Conservation (phyloP, 1,284 basidiomycete genomes). For the Chiua sp. region DNA sequence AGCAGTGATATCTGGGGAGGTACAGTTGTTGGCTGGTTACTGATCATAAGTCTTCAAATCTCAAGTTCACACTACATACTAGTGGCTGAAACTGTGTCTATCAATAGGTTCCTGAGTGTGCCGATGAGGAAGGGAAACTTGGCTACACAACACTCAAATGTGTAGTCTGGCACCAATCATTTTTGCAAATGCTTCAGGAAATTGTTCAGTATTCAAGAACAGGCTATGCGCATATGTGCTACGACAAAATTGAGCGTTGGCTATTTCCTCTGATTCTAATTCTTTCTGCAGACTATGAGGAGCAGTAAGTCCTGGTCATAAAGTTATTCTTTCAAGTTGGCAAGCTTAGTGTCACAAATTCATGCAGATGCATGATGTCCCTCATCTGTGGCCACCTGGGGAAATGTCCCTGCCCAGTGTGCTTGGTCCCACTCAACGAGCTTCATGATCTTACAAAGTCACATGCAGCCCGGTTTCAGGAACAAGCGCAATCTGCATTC, state of each 20-base stretch:
- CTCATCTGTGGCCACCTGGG: constrained; percentile 11
- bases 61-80: too few species aligned
- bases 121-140: constrained; percentile 32
- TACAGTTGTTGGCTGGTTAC: constrained; percentile 48
- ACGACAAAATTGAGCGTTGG: constrained; percentile 6
- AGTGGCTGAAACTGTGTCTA: too few species aligned
- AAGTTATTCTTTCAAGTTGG: too few species aligned
- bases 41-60: constrained; percentile 38
- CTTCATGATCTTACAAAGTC: constrained; percentile 11
- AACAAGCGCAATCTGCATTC: background rate
- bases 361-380: constrained; percentile 24
- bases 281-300: constrained; percentile 21
- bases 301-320: constrained; percentile 17
- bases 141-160: constrained; percentile 40
- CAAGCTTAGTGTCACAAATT: background rate
- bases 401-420: constrained; percentile 20
- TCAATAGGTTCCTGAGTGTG: constrained; percentile 34
- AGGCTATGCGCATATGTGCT: constrained; percentile 10
- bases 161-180: constrained; percentile 37
- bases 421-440: constrained; percentile 6
- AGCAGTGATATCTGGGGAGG: constrained; percentile 45
- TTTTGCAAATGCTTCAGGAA: constrained; percentile 20
- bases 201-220: background rate
- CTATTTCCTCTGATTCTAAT: constrained; percentile 22
- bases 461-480: background rate